Conservation (phyloP, 83 land plant genomes). For the Thuja plicata region DNA sequence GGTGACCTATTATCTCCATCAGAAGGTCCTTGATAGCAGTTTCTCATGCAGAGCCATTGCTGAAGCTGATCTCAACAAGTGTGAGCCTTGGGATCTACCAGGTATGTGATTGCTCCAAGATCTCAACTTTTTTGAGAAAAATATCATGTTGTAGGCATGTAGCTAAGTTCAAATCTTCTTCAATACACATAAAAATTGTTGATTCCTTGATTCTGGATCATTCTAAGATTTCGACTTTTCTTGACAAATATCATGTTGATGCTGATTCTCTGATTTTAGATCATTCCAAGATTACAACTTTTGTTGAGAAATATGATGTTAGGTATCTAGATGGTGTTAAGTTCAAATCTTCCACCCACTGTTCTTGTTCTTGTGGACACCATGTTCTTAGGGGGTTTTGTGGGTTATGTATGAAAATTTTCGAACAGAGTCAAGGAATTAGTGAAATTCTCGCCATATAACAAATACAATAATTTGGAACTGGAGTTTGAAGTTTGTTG, state of each 20-base stretch:
- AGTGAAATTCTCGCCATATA: background rate
- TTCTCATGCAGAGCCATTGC: slow-evolving; percentile 58
- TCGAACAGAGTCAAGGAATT: background rate
- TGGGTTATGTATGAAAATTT: background rate
- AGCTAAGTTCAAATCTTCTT: too few species aligned
- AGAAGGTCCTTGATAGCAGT: slow-evolving; percentile 59
- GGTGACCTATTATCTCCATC: slow-evolving; percentile 57
- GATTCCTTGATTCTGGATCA: background rate
- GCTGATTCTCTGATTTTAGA: background rate
- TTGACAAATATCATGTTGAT: too few species aligned
- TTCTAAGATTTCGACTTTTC: too few species aligned
- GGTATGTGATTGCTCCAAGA: slow-evolving; percentile 19
- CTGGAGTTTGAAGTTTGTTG: background rate
- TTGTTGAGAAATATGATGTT: too few species aligned
- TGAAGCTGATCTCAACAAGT: slow-evolving; percentile 72
- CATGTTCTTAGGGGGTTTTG: background rate
- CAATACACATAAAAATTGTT: too few species aligned
- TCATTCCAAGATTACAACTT: background rate
- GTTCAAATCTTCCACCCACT: too few species aligned
- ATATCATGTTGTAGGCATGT: too few species aligned
- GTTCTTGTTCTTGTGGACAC: background rate
- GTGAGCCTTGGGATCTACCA: slow-evolving; percentile 79
- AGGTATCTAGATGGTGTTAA: too few species aligned
- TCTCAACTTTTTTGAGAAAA: too few species aligned
- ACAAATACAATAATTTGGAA: background rate